Base-by-base conservation (phyloP, 306 rosid species). In the Luffa aegyptiaca region DNA sequence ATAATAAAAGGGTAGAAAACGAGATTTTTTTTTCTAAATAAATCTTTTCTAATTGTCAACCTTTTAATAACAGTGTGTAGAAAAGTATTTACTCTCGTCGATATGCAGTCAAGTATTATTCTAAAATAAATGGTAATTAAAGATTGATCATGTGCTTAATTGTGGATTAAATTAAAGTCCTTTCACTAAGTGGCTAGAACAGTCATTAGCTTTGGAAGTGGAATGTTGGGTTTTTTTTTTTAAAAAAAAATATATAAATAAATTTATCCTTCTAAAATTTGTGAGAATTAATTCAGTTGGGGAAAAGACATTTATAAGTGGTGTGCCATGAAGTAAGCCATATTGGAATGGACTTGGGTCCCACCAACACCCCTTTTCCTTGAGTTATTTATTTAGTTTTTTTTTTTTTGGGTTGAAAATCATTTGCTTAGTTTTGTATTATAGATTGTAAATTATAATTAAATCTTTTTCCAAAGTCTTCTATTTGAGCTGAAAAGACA, bases 291-390 rank as follows among this genome's bases (percentile, higher is more conserved):
- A 71, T 3, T 52, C 13, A 75, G 21, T 52, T 52, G 45, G 8
- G 8, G 62, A 52, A 53, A 75, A 53, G 66, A 75, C 65, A 75
- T 37, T 52, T 33, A 53, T 41, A 53, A 75, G 79, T 75, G 79
- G 79, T 36, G 49, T 75, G 78, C 65, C 79, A 75, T 75, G 79
- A 52, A 75, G 48, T 33, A 37, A 53, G 61, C 63, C 61, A 75
- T 70, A 45, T 71, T 46, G n/a, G 18, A 71, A 71, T 45, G 57
- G 20, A n/a, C 36, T 44, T 5, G 26, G 76, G 41, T 69, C 53
- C 48, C 48, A n/a, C 75, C 52, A 10, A 21, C 57, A 46, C 8
- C n/a, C 6, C 4, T 14, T 35, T 52, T 37, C 39, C 39, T 1
- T 17, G 26, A 53, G 10, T 17, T 46, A 36, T 35, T 55, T 52